These are phyloP conservation scores for Sporobolomyces phaffii DNA, from an alignment of 768 basidiomycete species.

Conservation along the genomic window DNA sequence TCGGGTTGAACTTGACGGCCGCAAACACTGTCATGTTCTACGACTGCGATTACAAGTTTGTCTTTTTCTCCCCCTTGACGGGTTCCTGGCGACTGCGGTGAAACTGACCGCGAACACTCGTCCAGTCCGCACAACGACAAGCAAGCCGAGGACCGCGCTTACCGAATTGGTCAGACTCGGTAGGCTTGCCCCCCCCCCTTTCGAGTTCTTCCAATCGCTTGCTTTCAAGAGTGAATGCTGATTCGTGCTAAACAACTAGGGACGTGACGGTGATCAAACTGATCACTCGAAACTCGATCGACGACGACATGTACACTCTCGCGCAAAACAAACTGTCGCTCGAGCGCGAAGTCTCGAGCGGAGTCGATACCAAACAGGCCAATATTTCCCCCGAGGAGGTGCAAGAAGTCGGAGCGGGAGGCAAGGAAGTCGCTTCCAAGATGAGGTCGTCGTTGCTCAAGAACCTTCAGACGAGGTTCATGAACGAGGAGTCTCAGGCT, in stretches of 20 bases:
- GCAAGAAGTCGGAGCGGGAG: slow-evolving; percentile 55
- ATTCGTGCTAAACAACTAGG: slow-evolving; percentile 48
- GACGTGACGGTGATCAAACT: slow-evolving; percentile 93
- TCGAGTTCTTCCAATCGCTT: background rate
- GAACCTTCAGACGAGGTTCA: slow-evolving; percentile 73
- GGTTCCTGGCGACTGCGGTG: too few species aligned
- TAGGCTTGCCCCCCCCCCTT: background rate
- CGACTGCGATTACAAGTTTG: slow-evolving; percentile 86
- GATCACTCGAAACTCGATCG: slow-evolving; percentile 63
- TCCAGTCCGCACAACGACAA: slow-evolving; percentile 66
- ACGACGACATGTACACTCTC: slow-evolving; percentile 69
- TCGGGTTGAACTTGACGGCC: slow-evolving; percentile 93
- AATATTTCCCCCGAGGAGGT: slow-evolving; percentile 53
- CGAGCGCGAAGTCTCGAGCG: slow-evolving; percentile 44
- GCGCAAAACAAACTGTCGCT: slow-evolving; percentile 12
- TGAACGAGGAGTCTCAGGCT: slow-evolving; percentile 52
- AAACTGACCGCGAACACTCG: background rate
- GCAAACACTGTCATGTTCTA: slow-evolving; percentile 91
- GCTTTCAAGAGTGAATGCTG: background rate
- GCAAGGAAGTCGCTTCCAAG: slow-evolving; percentile 61
- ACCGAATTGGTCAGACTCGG: slow-evolving; percentile 84
- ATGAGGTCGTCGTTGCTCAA: slow-evolving; percentile 83
- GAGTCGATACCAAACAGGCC: slow-evolving; percentile 7
- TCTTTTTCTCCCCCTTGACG: background rate
- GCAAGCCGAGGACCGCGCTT: slow-evolving; percentile 95